Evolutionary conservation across 495 filamentous ascomycete species (phyloP), one percentile per base, ranked within the genome.

Genomic region (Penicillium paxilli): DNA sequence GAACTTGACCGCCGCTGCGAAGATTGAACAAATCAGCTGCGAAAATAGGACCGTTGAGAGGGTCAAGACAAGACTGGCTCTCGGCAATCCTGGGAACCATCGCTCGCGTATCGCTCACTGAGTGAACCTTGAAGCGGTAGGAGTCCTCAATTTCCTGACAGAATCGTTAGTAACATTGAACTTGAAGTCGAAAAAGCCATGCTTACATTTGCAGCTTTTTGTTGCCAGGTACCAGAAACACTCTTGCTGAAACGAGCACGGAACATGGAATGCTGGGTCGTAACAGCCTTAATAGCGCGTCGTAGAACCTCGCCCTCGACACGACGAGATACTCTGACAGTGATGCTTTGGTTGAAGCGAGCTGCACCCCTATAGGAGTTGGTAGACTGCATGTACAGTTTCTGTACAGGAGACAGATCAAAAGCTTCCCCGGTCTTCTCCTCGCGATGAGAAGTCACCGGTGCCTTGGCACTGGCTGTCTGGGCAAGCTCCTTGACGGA

Each of bases 261-360:
- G 46, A 91, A 75, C 87, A 90, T 90, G 11, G 84, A 74, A 51
- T 91, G 88, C 21, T 81, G 83, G 1, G 68, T 66, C 10, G 88
- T 80, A 22, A 89, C 67, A 4, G 82, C 76, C 38, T 79, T 76
- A 24, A 87, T 54, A 1, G 86, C 84, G 3, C 73, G 70, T 3
- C 70, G 62, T 9, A 90, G 53, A 1, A 79, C 76, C n/a, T 78
- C 69, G 0, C 75, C 54, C 8, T 77, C 67, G 24, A 83, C 72
- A 2, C 58, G 63, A 44, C 74, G 75, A 12, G 76, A 75, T 10
- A 90, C 57, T 4, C 80, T 75, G 12, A 91, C 69, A 2, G 86
- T 73, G 30, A 89, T 76, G 61, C 87, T 89, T 56, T 87, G 86
- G 60, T 90, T 90, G 65, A 88, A 91, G 26, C 86, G 82, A 35